Conservation (phyloP, 768 basidiomycete genomes). For the Jaapia argillacea region DNA sequence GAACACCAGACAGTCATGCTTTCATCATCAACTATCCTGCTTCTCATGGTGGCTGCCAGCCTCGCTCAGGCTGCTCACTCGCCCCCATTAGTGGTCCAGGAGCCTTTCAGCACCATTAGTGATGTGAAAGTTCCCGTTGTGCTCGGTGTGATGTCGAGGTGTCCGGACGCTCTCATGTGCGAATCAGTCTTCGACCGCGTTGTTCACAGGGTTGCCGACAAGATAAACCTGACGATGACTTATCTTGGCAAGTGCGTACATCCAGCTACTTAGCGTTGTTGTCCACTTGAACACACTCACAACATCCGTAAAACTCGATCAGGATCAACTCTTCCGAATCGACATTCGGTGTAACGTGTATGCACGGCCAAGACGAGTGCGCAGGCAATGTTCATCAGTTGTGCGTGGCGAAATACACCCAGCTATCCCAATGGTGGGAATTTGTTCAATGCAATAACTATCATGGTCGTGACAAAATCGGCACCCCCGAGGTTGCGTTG, state of each 20-base stretch:
- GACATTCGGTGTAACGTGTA: constrained; percentile 72
- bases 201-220: constrained; percentile 45
- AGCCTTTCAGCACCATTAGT: constrained; percentile 8
- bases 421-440: constrained; percentile 62
- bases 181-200: constrained; percentile 72
- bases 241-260: constrained; percentile 65
- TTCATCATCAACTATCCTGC: no score
- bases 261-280: background rate
- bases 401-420: constrained; percentile 58
- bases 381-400: constrained; percentile 85
- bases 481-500: constrained; percentile 50
- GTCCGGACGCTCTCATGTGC: constrained; percentile 79
- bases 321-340: constrained; percentile 58
- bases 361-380: constrained; percentile 77
- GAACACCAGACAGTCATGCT: no score
- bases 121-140: constrained; percentile 37
- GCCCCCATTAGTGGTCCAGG: constrained; percentile 14
- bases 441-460: constrained; percentile 79
- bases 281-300: no score
- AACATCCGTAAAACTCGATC: background rate
- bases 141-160: constrained; percentile 57
- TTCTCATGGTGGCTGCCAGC: no score
- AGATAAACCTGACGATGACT: constrained; percentile 57
- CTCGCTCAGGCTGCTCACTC: no score
- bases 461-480: constrained; percentile 52